Conservation (phyloP, 202 grass and related monocot genomes). For the Zoysia matrella region DNA sequence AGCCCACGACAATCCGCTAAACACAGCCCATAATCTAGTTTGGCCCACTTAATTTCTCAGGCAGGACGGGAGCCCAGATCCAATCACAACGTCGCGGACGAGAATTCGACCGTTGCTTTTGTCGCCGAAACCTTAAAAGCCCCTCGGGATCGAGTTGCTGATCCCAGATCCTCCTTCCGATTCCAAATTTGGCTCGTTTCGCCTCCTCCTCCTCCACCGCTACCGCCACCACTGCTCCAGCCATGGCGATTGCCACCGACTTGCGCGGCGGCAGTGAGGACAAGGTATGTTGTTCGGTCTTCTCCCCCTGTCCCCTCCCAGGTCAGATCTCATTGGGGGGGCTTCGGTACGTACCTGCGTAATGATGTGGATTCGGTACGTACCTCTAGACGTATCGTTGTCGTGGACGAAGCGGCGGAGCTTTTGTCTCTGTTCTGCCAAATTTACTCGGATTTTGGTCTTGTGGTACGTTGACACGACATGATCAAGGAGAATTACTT, state of each 20-base stretch:
- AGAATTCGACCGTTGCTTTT: slow-evolving; percentile 55
- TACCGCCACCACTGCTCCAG: slow-evolving; percentile 12
- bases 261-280: slow-evolving; percentile 54
- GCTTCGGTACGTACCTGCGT: neutral
- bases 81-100: too few relatives aligned
- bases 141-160: neutral
- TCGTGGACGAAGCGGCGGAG: neutral
- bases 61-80: neutral
- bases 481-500: neutral
- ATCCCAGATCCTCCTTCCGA: slow-evolving; percentile 2
- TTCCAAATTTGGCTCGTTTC: slow-evolving; percentile 23
- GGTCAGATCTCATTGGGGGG: neutral
- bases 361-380: neutral
- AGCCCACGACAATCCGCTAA: too few relatives aligned
- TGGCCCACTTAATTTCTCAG: neutral
- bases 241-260: slow-evolving; percentile 79
- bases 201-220: neutral
- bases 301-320: neutral
- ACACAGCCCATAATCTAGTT: neutral
- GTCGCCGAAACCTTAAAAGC: slow-evolving; percentile 27
- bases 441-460: slow-evolving; percentile 35
- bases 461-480: neutral
- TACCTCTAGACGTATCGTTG: neutral
- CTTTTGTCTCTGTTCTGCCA: neutral
- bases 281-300: slow-evolving; percentile 46